Conservation (phyloP, 2,329 filamentous ascomycete genomes). For the Tolypocladium ophioglossoides region DNA sequence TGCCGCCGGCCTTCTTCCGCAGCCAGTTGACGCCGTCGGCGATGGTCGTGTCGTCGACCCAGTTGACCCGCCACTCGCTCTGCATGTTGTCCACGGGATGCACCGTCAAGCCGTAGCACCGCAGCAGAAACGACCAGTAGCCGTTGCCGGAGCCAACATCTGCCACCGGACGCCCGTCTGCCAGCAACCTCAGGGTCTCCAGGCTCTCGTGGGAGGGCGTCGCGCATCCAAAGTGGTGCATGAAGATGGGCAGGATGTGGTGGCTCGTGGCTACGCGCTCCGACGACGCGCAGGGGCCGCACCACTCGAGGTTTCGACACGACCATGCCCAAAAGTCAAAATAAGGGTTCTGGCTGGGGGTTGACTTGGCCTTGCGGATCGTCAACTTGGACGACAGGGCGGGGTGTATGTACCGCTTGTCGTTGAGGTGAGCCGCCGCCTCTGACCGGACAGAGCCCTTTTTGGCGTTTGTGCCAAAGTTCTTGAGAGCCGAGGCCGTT, state of each 20-base stretch:
- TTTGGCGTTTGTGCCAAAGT: constrained; percentile 53
- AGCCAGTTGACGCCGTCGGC: constrained; percentile 52
- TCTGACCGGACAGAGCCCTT: constrained; percentile 48
- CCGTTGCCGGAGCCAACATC: constrained; percentile 64
- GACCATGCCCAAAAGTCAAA: constrained; percentile 58
- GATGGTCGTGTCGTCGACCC: constrained; percentile 57
- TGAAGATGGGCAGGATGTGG: constrained; percentile 60
- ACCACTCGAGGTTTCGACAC: constrained; percentile 54
- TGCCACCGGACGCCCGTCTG: constrained; percentile 42
- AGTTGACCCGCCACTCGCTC: constrained; percentile 57
- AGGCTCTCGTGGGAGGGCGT: constrained; percentile 59
- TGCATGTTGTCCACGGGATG: constrained; percentile 57
- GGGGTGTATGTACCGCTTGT: constrained; percentile 40
- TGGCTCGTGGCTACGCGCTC: constrained; percentile 46
- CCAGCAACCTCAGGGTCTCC: constrained; percentile 45
- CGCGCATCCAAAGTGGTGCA: constrained; percentile 70
- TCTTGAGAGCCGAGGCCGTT: constrained; percentile 51
- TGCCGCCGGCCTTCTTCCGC: constrained; percentile 33
- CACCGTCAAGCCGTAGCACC: constrained; percentile 43
- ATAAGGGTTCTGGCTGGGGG: constrained; percentile 49
- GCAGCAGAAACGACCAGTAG: constrained; percentile 66
- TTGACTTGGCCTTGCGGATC: constrained; percentile 35
- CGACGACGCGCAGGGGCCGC: constrained; percentile 44
- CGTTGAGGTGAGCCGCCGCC: constrained; percentile 44
- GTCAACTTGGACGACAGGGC: constrained; percentile 25